Base-by-base conservation (phyloP, 2,329 filamentous ascomycete species). In the Penicillium rolfsii region DNA sequence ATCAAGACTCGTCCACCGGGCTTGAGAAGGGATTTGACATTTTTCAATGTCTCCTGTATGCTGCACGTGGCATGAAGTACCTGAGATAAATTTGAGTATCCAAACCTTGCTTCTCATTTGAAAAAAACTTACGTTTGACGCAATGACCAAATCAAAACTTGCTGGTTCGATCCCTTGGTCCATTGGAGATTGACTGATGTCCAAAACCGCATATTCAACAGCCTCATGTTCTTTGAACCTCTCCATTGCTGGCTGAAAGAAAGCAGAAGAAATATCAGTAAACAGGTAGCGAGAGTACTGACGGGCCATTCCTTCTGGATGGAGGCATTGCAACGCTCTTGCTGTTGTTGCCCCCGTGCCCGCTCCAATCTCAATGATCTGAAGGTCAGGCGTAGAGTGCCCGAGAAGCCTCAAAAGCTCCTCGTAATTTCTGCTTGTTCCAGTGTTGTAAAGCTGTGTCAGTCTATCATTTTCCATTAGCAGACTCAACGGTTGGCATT, bases 71-170 rank as follows among this genome's bases (percentile, higher is more conserved):
- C 55, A 57, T 57, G 55, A 36, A 57, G 26, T 14, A 57, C 55
- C 55, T 57, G 40, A 6, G n/a, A 24, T 1, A 3, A 30, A 30
- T 11, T 52, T 55, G 16, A 55, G 43, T n/a, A 41, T 41, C 11
- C 22, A 7, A 3, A 3, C n/a, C 40, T 19, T 41, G 7, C 40
- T 22, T 19, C 19, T 1, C 19, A 19, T 19, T 19, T 19, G 19
- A 12, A 28, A 24, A 1, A 19, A 43, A 46, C 49, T 16, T 14
- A 61, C 59, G 45, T 61, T 61, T 2, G 55, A 64, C 2, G 64
- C 70, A 26, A 75, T 60, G 7, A 65, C 53, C 5, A 70, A 49
- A 50, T 62, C 60, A 57, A 46, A 62, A 4, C 36, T 22, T 6
- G 41, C 30, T 7, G 43, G 12, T 8, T 50, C 35, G 8, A 57